Conservation (phyloP, 306 rosid genomes). For the Rubus parviflorus region DNA sequence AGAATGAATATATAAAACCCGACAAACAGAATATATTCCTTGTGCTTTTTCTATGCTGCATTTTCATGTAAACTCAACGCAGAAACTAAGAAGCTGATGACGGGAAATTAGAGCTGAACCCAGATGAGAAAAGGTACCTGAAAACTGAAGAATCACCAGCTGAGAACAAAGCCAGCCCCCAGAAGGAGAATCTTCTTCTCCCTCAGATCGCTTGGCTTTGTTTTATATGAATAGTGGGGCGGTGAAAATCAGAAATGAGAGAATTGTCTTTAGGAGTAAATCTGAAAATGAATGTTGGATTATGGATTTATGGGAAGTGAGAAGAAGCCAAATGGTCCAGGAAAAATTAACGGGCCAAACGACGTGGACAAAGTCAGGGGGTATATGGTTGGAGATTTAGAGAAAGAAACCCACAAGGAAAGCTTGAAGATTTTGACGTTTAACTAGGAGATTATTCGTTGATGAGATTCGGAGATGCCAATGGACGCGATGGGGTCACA, state of each 20-base stretch:
- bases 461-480: conserved; percentile 33
- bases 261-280: background rate
- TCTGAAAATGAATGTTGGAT: background rate
- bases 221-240: conserved; percentile 13
- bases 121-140: conserved; percentile 25
- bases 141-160: conserved; percentile 33
- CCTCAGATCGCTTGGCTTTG: conserved; percentile 1
- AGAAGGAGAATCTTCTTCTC: conserved; percentile 26
- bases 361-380: background rate
- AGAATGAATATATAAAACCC: background rate
- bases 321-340: background rate
- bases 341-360: background rate
- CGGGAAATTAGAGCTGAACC: background rate
- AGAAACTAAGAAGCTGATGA: background rate
- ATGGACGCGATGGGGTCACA: background rate
- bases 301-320: background rate
- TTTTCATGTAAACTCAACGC: background rate
- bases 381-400: background rate
- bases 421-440: background rate
- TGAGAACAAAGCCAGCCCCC: conserved; percentile 17
- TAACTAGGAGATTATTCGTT: conserved; percentile 11
- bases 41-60: background rate
- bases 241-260: conserved; percentile 11
- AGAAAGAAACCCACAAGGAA: background rate
- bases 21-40: background rate